Evolutionary conservation across 2,329 filamentous ascomycete genomes (phyloP).

Genomic region (Annulohypoxylon truncatum): DNA sequence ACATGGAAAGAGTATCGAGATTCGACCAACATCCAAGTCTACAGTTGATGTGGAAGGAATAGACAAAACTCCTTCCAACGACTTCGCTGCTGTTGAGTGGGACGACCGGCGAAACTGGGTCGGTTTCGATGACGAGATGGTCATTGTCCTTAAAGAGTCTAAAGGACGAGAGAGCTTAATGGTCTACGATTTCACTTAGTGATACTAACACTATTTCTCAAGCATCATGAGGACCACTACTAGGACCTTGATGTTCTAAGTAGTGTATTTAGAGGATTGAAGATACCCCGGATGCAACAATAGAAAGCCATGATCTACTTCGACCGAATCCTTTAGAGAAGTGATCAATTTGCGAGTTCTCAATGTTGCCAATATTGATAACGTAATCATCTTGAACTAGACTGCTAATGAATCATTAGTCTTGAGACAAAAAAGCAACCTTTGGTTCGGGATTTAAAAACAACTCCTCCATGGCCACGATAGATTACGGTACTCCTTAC

Average conservation of each 20-base stretch:
- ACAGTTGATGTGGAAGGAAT: conserved; percentile 37
- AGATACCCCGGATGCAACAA: not conserved
- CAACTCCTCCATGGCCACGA: too few relatives aligned
- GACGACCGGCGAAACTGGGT: conserved; percentile 73
- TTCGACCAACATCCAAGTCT: conserved; percentile 56
- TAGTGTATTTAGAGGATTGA: not conserved
- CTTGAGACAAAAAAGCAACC: not conserved
- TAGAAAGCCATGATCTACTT: not conserved
- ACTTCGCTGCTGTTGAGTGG: conserved; percentile 45
- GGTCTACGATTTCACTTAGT: conserved; percentile 84
- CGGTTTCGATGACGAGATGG: conserved; percentile 90
- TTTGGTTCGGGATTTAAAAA: not conserved
- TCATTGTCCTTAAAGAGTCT: conserved; percentile 84
- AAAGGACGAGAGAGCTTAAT: conserved; percentile 78
- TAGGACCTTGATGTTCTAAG: not conserved
- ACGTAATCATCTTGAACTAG: not conserved
- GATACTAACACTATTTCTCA: not conserved
- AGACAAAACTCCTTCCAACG: not conserved
- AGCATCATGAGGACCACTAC: not conserved
- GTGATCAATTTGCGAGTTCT: not conserved
- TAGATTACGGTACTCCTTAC: not conserved
- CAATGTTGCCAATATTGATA: not conserved
- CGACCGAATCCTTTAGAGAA: not conserved
- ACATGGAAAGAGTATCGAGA: conserved; percentile 61
- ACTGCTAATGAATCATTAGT: not conserved